Base-by-base conservation (phyloP, 768 basidiomycete genomes). In the Gloeopeniophorella convolvens region DNA sequence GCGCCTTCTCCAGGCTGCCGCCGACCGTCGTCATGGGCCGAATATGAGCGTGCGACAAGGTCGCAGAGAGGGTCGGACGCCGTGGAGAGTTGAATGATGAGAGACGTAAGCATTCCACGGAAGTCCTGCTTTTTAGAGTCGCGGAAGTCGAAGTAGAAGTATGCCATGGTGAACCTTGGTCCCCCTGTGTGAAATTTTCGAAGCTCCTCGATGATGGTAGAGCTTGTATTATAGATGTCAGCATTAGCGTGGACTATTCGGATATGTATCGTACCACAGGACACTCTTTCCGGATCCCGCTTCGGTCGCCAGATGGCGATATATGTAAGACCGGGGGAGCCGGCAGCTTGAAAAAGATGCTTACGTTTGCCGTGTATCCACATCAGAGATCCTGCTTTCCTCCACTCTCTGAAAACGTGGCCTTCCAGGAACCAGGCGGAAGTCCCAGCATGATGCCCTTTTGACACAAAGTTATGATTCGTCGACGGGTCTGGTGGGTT, bases 281-380 rank as follows among this genome's bases (percentile, higher is more conserved):
- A n/a, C n/a, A n/a, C n/a, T n/a, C n/a, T n/a, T n/a, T n/a, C n/a
- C n/a, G n/a, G n/a, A n/a, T n/a, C n/a, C n/a, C n/a, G n/a, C n/a
- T n/a, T n/a, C n/a, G n/a, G n/a, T n/a, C n/a, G n/a, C n/a, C n/a
- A n/a, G n/a, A n/a, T n/a, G n/a, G n/a, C n/a, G n/a, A n/a, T n/a
- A n/a, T n/a, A n/a, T n/a, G n/a, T n/a, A n/a, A n/a, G n/a, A n/a
- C n/a, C n/a, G n/a, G n/a, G n/a, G n/a, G n/a, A n/a, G n/a, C n/a
- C n/a, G n/a, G n/a, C n/a, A n/a, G n/a, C n/a, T n/a, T n/a, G n/a
- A n/a, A 20, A 11, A 18, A 30, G 1, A 31, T 3, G 18, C 30
- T 10, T 18, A 40, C 47, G 39, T 18, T 48, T 40, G 16, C 47
- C 47, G 10, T 48, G 39, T 7, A 42, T 18, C 47, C 39, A 48